Evolutionary conservation across 768 basidiomycete species (phyloP), one percentile per base, ranked within the genome.

Genomic region (Calocybe cyanea): DNA sequence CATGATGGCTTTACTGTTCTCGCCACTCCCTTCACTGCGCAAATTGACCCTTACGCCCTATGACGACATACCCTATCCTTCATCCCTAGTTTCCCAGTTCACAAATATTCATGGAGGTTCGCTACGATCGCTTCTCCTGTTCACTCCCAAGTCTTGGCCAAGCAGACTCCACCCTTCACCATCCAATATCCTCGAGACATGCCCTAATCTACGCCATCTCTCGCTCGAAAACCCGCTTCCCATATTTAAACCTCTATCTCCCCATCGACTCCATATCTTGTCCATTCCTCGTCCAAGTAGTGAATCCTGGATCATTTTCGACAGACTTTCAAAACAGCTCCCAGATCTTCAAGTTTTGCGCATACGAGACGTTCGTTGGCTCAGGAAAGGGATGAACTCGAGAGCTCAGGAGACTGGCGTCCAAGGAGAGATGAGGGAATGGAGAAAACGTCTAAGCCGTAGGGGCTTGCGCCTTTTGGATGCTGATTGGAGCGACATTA

Each of bases 371-470:
- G 73, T 87, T 14, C 78, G 78, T 24, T 91, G 88, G 87, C 63
- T 91, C 28, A 67, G 81, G 43, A 74, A 72, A 41, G 88, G 86
- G 0, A 74, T 90, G 62, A 80, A 75, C 7, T 65, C 64, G 0
- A 70, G 74, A 48, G 89, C 89, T 19, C 80, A 78, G 52, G 80
- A 76, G 51, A 77, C 88, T 6, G 89, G 89, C 7, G 76, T 88
- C 11, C 88, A 90, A 63, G 89, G 87, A 34, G 85, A 88, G 60
- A 83, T 92, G 79, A 68, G 71, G 51, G 76, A 81, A 46, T 92
- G 89, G 89, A 73, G 72, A 49, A 72, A 76, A 38, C 74, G 83
- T 42, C 68, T 92, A 24, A 67, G 66, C 9, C 69, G 79, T 45
- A 69, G 76, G 55, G 70, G 77, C 1, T 74, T 92, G 38, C 70